These are phyloP conservation scores for Aspergillus coremiiformis DNA, from an alignment of 495 filamentous ascomycete species.

Conservation along the genomic window DNA sequence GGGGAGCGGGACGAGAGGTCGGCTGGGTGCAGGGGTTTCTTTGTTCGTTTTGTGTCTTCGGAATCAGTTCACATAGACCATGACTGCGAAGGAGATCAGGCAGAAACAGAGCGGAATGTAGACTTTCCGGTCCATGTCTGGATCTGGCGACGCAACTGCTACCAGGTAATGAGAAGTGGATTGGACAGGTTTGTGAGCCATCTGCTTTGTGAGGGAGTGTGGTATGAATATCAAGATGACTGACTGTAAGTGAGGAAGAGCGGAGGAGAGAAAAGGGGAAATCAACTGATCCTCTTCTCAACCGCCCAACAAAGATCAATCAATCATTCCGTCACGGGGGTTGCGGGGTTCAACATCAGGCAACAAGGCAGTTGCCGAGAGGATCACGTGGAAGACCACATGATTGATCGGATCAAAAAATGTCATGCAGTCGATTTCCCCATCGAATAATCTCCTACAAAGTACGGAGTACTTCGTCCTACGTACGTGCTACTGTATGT, in stretches of 20 bases:
- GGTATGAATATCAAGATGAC: no score
- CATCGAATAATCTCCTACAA: no score
- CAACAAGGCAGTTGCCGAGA: no score
- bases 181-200: conserved; percentile 13
- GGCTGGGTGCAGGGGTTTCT: not conserved
- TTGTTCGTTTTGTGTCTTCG: not conserved
- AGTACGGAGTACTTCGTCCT: no score
- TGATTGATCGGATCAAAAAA: no score
- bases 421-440: no score
- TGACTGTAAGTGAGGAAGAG: not conserved
- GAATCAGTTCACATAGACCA: conserved; percentile 31
- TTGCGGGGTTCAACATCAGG: no score
- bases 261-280: not conserved
- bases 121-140: conserved; percentile 34
- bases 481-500: no score
- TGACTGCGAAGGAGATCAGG: conserved; percentile 38
- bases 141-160: conserved; percentile 10
- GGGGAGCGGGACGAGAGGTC: not conserved
- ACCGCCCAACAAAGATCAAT: conserved; percentile 1
- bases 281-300: conserved; percentile 1
- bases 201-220: conserved; percentile 3
- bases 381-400: no score
- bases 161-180: conserved; percentile 10
- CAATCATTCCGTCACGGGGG: not conserved
- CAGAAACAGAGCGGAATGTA: conserved; percentile 40